Conservation (phyloP, 1,284 basidiomycete species). For the Cystobasidium slooffiae region DNA sequence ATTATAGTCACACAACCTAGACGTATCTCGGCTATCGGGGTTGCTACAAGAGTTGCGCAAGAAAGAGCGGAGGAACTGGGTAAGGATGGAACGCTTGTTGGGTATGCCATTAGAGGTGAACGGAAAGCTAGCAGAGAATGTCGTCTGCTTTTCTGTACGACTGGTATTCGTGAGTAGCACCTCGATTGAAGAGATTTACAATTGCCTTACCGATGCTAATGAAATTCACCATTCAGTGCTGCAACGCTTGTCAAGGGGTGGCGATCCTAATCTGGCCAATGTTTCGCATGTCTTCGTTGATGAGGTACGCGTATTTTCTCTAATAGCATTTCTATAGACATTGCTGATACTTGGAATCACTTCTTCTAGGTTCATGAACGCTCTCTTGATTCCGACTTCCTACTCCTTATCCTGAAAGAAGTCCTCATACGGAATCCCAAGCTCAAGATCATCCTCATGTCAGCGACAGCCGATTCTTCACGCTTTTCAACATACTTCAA, state of each 20-base stretch:
- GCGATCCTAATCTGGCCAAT: conserved; percentile 70
- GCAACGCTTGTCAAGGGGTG: conserved; percentile 69
- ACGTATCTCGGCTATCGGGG: conserved; percentile 84
- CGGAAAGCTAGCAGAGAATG: conserved; percentile 70
- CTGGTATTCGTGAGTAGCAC: conserved; percentile 67
- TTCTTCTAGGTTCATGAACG: conserved; percentile 77
- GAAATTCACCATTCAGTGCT: conserved; percentile 68
- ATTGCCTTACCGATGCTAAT: not conserved
- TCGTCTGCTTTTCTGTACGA: conserved; percentile 87
- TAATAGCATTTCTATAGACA: conserved; percentile 44
- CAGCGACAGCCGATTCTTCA: conserved; percentile 84
- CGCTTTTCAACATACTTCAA: conserved; percentile 80
- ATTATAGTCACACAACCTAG: conserved; percentile 91
- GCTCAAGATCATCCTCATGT: conserved; percentile 74
- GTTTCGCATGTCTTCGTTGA: conserved; percentile 89
- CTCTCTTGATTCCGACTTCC: conserved; percentile 85
- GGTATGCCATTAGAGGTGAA: conserved; percentile 91
- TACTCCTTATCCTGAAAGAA: conserved; percentile 81
- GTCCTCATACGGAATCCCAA: conserved; percentile 70
- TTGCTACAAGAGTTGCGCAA: conserved; percentile 82
- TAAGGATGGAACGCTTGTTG: conserved; percentile 66
- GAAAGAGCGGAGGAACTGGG: conserved; percentile 77
- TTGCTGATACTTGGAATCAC: not conserved
- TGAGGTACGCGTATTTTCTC: conserved; percentile 60
- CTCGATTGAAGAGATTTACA: not conserved